phyloP scores from a whole-genome alignment of 169 alveolate species.

The Plasmodium billcollinsi region DNA sequence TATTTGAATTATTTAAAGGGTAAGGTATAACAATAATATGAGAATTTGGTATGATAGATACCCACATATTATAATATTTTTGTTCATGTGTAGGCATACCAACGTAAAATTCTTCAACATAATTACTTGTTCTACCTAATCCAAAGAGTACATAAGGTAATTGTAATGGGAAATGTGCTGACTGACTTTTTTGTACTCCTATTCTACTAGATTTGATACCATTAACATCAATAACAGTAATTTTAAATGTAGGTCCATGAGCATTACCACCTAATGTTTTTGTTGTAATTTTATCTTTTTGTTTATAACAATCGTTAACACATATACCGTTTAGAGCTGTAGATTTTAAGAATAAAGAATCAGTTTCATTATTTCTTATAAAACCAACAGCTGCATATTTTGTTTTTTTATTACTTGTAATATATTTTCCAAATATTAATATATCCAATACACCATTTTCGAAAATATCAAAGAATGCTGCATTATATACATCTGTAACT shows the following conservation, averaged over 20 bases:
- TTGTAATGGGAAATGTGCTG: slow-evolving; percentile 79
- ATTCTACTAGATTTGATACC: slow-evolving; percentile 82
- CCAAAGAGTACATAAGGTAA: slow-evolving; percentile 83
- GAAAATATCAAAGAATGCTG: slow-evolving; percentile 81
- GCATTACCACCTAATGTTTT: slow-evolving; percentile 69
- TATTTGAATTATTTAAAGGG: slow-evolving; percentile 79
- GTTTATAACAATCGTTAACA: slow-evolving; percentile 59
- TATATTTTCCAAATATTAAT: slow-evolving; percentile 76
- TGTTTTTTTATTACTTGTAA: slow-evolving; percentile 14
- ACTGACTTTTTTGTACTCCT: slow-evolving; percentile 80
- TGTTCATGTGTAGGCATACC: slow-evolving; percentile 85
- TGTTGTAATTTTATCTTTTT: slow-evolving; percentile 55
- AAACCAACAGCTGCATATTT: slow-evolving; percentile 47
- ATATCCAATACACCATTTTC: slow-evolving; percentile 83
- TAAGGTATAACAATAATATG: slow-evolving; percentile 83
- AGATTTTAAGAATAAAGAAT: slow-evolving; percentile 78
- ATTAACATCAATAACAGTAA: slow-evolving; percentile 85
- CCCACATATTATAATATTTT: slow-evolving; percentile 85
- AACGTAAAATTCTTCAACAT: slow-evolving; percentile 89
- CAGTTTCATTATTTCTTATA: slow-evolving; percentile 72
- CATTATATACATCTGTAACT: slow-evolving; percentile 53
- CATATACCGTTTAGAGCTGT: slow-evolving; percentile 78
- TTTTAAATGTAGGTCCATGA: slow-evolving; percentile 84
- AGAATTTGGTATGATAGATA: slow-evolving; percentile 87
- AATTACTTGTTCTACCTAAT: slow-evolving; percentile 89